Conservation (phyloP, 495 filamentous ascomycete genomes). For the Daldinia childiae region DNA sequence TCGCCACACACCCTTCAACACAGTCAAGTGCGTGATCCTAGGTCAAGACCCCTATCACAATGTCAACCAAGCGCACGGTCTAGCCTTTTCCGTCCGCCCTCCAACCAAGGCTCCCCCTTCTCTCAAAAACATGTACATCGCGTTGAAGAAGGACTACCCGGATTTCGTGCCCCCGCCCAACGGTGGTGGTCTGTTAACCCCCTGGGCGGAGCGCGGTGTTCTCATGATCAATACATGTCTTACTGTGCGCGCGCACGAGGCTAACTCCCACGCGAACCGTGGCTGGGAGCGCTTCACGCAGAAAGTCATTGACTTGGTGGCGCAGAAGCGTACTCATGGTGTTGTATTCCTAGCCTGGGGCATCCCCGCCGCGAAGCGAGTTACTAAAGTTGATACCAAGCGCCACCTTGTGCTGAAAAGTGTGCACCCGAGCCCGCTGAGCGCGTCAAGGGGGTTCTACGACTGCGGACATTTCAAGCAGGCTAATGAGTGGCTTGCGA, state of each 20-base stretch:
- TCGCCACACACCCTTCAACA: conserved; percentile 85
- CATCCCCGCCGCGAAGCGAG: conserved; percentile 76
- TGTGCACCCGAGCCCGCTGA: conserved; percentile 91
- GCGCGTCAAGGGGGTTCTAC: conserved; percentile 82
- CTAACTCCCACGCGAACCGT: conserved; percentile 80
- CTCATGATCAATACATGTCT: conserved; percentile 92
- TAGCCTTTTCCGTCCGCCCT: conserved; percentile 92
- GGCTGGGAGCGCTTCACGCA: conserved; percentile 97
- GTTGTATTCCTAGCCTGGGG: conserved; percentile 98
- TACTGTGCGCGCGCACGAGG: conserved; percentile 86
- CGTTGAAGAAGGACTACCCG: conserved; percentile 87
- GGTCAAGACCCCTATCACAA: conserved; percentile 99
- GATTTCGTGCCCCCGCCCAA: conserved; percentile 77
- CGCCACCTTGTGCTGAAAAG: conserved; percentile 83
- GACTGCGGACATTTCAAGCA: conserved; percentile 86
- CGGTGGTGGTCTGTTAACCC: conserved; percentile 80
- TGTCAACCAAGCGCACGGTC: conserved; percentile 91
- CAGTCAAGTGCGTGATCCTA: conserved; percentile 87
- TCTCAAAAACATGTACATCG: conserved; percentile 89
- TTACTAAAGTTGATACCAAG: conserved; percentile 71
- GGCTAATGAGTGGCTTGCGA: conserved; percentile 87
- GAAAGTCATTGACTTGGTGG: conserved; percentile 85
- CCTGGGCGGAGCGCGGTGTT: conserved; percentile 93
- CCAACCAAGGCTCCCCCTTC: conserved; percentile 89
- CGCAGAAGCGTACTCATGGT: conserved; percentile 73